Evolutionary conservation across 805 yeast species (phyloP), one percentile per base, ranked within the genome.

Genomic region (Saccharomycopsis capsularis): DNA sequence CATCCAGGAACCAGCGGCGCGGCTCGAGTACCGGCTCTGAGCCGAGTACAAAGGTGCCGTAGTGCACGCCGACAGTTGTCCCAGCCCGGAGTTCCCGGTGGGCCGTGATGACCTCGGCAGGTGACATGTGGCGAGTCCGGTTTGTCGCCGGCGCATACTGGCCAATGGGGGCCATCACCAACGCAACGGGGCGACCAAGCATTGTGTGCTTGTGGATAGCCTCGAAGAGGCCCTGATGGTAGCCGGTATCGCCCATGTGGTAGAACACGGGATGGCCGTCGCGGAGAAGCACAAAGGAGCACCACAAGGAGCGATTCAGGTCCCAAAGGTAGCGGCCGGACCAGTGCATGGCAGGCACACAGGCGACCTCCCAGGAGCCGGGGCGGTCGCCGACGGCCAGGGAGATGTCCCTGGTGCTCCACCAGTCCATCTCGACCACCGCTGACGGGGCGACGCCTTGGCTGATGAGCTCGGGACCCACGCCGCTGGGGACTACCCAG

Each of bases 311-410:
- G 22, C 69, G 67, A 63, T 91, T 91, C 1, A 95, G 76, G 62
- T 91, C 98, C 18, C 80, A 60, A n/a, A 90, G 64, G 30, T 76
- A 75, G 34, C 96, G 67, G 0, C 98, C 98, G 1, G 95, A 85
- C 98, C 98, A 91, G 65, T 91, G 98, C 95, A 84, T 83, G 0
- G 97, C 88, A 0, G 98, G 98, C 0, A 93, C 76, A 63, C 96
- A 86, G 1, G 86, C 90, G 16, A 91, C 70, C 56, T 86, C 89
- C 68, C 83, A 89, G 9, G 29, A 32, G n/a, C 32, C 40, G 15
- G 29, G 18, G 18, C n/a, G 22, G 5, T 21, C 21, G 13, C 35
- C 35, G 13, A 41, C 19, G 9, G 11, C 18, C 9, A 4, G 4
- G 3, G 42, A 16, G n/a, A 81, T 53, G 2, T 77, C 67, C 16